Conservation (phyloP, 2,329 filamentous ascomycete species). For the Verticillium tricorpus region DNA sequence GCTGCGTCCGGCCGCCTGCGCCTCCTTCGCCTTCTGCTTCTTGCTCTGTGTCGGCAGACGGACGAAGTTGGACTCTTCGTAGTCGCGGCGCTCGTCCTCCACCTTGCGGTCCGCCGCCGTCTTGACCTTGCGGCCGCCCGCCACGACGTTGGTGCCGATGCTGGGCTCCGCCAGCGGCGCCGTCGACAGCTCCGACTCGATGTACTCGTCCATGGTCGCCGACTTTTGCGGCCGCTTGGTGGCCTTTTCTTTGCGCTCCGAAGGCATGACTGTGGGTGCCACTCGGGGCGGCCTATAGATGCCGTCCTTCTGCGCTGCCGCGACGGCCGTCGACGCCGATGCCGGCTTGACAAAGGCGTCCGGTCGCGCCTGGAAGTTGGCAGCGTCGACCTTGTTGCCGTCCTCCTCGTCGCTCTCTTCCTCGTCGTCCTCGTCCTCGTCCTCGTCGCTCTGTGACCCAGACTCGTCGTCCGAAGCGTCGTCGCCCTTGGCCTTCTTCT, state of each 20-base stretch:
- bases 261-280: constrained; percentile 79
- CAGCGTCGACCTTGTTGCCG: constrained; percentile 14
- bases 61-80: constrained; percentile 90
- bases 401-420: constrained; percentile 27
- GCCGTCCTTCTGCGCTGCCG: constrained; percentile 44
- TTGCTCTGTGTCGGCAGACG: constrained; percentile 83
- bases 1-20: constrained; percentile 42
- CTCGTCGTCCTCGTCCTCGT: constrained; percentile 33
- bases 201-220: constrained; percentile 85
- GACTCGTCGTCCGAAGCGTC: constrained; percentile 24
- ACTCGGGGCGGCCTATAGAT: constrained; percentile 88
- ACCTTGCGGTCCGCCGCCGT: constrained; percentile 69
- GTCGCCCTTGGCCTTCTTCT: constrained; percentile 19
- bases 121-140: constrained; percentile 75
- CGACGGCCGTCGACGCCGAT: constrained; percentile 20
- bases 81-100: constrained; percentile 75
- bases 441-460: constrained; percentile 17
- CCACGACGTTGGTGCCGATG: constrained; percentile 83
- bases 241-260: constrained; percentile 57
- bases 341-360: constrained; percentile 30
- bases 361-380: constrained; percentile 19
- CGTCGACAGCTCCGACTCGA: constrained; percentile 75
- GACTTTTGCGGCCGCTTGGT: constrained; percentile 63
- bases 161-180: constrained; percentile 82
- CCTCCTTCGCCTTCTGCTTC: constrained; percentile 71